Conservation (phyloP, 1,139 yeast genomes). For the Citeromyces hawaiiensis region DNA sequence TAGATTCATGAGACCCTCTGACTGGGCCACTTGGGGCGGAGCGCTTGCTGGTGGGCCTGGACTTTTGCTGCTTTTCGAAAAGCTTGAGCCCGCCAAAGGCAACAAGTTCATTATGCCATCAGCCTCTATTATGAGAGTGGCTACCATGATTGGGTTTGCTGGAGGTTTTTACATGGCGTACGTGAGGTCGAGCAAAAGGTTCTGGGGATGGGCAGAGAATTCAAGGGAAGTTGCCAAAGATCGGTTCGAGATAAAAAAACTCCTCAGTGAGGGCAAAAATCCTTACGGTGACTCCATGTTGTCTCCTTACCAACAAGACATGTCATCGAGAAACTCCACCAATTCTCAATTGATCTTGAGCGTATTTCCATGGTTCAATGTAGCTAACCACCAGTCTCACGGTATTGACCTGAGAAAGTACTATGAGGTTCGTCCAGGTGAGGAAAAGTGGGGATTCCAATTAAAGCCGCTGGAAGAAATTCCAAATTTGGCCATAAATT, state of each 20-base stretch:
- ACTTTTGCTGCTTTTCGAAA: constrained; percentile 47
- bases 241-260: constrained; percentile 58
- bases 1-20: constrained; percentile 57
- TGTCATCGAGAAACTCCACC: constrained; percentile 72
- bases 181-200: constrained; percentile 51
- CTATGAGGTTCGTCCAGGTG: constrained; percentile 44
- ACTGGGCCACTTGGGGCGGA: constrained; percentile 53
- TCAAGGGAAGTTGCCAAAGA: constrained; percentile 59
- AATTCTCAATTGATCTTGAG: constrained; percentile 52
- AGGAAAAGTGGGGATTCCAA: constrained; percentile 17
- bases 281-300: constrained; percentile 55
- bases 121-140: constrained; percentile 43
- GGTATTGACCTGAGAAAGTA: constrained; percentile 63
- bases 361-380: constrained; percentile 73
- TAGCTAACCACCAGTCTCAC: constrained; percentile 73
- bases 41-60: constrained; percentile 53
- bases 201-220: constrained; percentile 73
- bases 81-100: constrained; percentile 49
- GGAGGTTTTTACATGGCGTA: constrained; percentile 70
- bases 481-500: constrained; percentile 10
- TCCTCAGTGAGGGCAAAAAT: constrained; percentile 51
- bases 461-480: constrained; percentile 17
- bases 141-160: constrained; percentile 45
- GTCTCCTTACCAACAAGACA: constrained; percentile 60
- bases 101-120: constrained; percentile 45